Conservation (phyloP, 805 yeast genomes). For the Millerozyma miso region DNA sequence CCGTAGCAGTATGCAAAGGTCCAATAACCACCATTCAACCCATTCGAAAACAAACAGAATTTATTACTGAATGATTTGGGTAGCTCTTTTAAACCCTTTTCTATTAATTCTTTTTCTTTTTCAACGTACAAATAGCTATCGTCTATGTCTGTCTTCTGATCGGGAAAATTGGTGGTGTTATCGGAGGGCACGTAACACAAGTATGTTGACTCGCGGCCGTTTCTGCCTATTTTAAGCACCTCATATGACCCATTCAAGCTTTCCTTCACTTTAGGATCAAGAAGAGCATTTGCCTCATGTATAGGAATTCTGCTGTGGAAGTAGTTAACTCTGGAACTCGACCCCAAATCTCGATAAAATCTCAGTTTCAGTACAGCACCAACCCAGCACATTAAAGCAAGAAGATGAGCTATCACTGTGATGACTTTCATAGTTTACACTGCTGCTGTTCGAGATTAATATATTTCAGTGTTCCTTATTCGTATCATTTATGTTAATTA, state of each 20-base stretch:
- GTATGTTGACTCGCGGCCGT: slow-evolving; percentile 9
- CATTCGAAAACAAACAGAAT: slow-evolving; percentile 21
- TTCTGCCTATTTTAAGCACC: slow-evolving; percentile 10
- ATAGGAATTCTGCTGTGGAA: slow-evolving; percentile 14
- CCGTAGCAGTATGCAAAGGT: slow-evolving; percentile 49
- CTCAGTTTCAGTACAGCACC: background rate
- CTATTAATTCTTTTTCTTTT: slow-evolving; percentile 11
- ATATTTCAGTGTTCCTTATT: no score
- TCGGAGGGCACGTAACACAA: slow-evolving; percentile 18
- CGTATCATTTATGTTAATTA: no score
- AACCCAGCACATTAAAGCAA: no score
- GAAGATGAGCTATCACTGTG: no score
- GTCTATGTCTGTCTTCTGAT: background rate
- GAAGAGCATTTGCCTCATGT: slow-evolving; percentile 9
- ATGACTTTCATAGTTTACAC: no score
- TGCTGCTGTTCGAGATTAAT: no score
- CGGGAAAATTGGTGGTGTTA: background rate
- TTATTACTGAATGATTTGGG: slow-evolving; percentile 14
- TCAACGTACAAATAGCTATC: background rate
- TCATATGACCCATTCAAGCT: slow-evolving; percentile 13
- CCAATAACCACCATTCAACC: slow-evolving; percentile 46
- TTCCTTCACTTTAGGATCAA: slow-evolving; percentile 6
- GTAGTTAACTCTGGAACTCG: slow-evolving; percentile 13
- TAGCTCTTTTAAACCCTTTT: slow-evolving; percentile 14
- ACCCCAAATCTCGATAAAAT: background rate